These are phyloP conservation scores for Yamadazyma philogaea DNA, from an alignment of 805 yeast genomes.

Conservation along the genomic window DNA sequence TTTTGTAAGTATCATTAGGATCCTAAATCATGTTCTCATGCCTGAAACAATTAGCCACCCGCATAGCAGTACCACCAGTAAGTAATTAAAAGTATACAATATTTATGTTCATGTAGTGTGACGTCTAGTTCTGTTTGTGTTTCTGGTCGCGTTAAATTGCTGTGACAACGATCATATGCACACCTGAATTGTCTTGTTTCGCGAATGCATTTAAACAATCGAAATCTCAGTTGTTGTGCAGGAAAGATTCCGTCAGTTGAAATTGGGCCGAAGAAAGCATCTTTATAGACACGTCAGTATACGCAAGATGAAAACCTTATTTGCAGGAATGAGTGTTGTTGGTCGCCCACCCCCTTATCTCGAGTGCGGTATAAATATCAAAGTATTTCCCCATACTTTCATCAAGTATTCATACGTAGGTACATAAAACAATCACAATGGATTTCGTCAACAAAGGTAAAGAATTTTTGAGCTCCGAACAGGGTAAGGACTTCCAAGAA, in stretches of 20 bases:
- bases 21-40: too few species aligned
- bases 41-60: too few species aligned
- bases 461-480: constrained; percentile 23
- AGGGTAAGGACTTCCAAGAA: constrained; percentile 23
- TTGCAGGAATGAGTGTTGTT: constrained; percentile 4
- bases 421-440: constrained; percentile 9
- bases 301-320: background rate
- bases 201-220: too few species aligned
- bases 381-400: background rate
- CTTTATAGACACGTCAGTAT: background rate
- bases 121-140: too few species aligned
- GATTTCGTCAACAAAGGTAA: constrained; percentile 33
- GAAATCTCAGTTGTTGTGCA: too few species aligned
- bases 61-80: too few species aligned
- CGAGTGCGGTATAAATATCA: constrained; percentile 2
- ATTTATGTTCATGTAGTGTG: too few species aligned
- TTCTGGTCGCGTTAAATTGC: too few species aligned
- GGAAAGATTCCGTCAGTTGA: constrained; percentile 1
- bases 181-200: too few species aligned
- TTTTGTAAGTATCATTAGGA: too few species aligned
- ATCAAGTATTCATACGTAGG: background rate
- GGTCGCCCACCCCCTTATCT: background rate
- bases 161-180: too few species aligned
- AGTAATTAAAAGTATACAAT: too few species aligned
- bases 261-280: background rate